Evolutionary conservation across 441 rosid genomes (phyloP), one percentile per base, ranked within the genome.

Genomic region (Mallotus japonicus): DNA sequence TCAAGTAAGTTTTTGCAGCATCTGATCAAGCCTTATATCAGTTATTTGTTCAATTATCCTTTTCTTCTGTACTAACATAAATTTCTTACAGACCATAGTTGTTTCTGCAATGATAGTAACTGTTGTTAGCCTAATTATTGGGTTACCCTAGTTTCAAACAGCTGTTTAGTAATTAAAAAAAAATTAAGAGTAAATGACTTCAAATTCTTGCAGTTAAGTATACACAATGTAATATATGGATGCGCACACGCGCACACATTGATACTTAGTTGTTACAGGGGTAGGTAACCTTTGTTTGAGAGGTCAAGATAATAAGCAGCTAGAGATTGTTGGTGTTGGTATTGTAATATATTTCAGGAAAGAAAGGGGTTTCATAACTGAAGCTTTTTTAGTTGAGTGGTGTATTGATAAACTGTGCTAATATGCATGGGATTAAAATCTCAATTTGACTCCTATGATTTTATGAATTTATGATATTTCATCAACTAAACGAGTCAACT

Each of bases 1-100:
- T 66, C 92, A 88, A 79, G 99, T 95, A 79, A 76, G 84, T 72
- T 74, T 63, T 75, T 80, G 46, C 54, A 65, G 61, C 47, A 61
- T 75, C 60, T 62, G 74, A n/a, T 42, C 66, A 44, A 71, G 64
- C 62, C 37, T 47, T 37, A 47, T 67, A 11, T 19, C 5, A 40
- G 20, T 34, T 20, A 20, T 66, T 49, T 47, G 32, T 37, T 61
- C 24, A 28, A 14, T 32, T 49, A 40, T 40, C 40, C 51, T 28
- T 66, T 46, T 53, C 42, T 60, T 71, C 22, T 51, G 8, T 42
- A 14, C 44, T 28, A 42, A 54, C 65, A 42, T 53, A 63, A 37
- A 14, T 40, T 55, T 42, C 59, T 57, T 46, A n/a, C 1, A 5
- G 5, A 28, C 50, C 22, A 11, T 44, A 12, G 17, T 20, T 4